These are phyloP conservation scores for Aspergillus ibericus DNA, from an alignment of 2,329 filamentous ascomycete genomes.

Conservation along the genomic window DNA sequence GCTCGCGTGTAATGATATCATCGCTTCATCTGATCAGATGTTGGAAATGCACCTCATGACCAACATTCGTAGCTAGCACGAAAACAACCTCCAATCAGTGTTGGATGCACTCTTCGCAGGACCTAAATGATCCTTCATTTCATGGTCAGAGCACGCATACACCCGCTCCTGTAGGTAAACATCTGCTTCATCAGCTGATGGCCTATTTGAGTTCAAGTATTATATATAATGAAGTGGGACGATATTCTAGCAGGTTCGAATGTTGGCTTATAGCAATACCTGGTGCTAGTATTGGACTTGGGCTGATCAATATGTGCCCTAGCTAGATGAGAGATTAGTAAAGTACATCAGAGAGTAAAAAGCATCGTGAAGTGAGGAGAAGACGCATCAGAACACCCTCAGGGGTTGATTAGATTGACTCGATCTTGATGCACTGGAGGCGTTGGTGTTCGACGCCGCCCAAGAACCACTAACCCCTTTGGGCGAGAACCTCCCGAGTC, in stretches of 20 bases:
- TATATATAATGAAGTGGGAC: not conserved
- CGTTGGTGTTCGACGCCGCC: not conserved
- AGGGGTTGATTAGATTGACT: not conserved
- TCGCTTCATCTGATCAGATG: not conserved
- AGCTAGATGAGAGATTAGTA: too few relatives aligned
- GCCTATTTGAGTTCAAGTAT: not conserved
- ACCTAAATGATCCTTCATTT: conserved; percentile 1
- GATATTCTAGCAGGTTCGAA: not conserved
- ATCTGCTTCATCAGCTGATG: not conserved
- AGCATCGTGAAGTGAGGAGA: too few relatives aligned
- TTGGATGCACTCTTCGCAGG: not conserved
- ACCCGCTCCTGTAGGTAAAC: not conserved
- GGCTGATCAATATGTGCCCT: too few relatives aligned
- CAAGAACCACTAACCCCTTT: not conserved
- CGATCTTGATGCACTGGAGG: not conserved
- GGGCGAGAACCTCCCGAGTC: not conserved
- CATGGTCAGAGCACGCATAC: not conserved
- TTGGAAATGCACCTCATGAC: not conserved
- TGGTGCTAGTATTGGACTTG: not conserved
- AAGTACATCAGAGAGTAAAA: too few relatives aligned
- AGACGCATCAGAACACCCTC: not conserved
- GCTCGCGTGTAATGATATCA: not conserved
- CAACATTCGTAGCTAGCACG: not conserved
- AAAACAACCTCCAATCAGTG: not conserved
- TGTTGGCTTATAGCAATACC: not conserved